Evolutionary conservation across 306 rosid genomes (phyloP).

Genomic region (Phaseolus lunatus): DNA sequence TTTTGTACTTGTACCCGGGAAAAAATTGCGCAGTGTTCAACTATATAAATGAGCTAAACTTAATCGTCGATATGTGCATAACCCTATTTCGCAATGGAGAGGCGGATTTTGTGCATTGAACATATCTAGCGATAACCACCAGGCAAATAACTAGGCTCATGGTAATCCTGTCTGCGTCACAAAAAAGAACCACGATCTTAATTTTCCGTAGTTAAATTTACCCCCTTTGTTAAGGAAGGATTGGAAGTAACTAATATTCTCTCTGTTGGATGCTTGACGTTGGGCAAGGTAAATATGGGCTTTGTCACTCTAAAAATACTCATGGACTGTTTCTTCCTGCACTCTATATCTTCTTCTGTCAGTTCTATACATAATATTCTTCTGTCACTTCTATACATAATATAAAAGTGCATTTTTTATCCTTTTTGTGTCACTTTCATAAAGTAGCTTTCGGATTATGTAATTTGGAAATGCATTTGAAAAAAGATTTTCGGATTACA

Average conservation of each 20-base stretch:
- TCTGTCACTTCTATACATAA: no score
- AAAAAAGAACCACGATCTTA: background rate
- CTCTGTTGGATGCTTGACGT: background rate
- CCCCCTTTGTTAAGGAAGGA: background rate
- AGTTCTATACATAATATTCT: no score
- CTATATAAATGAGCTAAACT: conserved; percentile 51
- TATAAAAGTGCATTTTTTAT: no score
- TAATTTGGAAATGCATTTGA: no score
- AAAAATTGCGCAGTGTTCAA: conserved; percentile 37
- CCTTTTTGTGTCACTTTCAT: no score
- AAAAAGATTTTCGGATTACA: no score
- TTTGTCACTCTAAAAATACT: background rate
- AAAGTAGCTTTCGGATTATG: no score
- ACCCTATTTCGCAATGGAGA: conserved; percentile 34
- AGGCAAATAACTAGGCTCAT: conserved; percentile 18
- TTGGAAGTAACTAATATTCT: background rate
- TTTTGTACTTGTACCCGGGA: conserved; percentile 37
- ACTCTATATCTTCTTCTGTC: no score
- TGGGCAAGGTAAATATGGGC: background rate
- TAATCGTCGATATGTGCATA: conserved; percentile 39
- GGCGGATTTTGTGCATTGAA: conserved; percentile 27
- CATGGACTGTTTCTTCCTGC: no score
- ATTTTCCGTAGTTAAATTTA: background rate
- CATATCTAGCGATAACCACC: conserved; percentile 24
- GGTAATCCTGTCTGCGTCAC: background rate